These are phyloP conservation scores for Clitoria ternatea DNA, from an alignment of 306 rosid species.

Conservation along the genomic window DNA sequence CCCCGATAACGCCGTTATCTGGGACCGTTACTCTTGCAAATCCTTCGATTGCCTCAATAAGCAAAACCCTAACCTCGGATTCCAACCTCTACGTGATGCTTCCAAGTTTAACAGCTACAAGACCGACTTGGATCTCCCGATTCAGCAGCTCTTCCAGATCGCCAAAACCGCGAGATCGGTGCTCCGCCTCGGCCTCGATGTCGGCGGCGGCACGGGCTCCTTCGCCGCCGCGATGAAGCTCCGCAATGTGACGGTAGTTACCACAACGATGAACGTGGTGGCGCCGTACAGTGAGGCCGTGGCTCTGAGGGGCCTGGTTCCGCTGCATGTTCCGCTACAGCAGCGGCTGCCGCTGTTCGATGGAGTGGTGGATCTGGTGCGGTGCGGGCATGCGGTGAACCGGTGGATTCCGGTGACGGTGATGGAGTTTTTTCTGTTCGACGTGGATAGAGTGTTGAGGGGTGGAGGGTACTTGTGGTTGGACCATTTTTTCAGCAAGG, in stretches of 20 bases:
- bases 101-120: slow-evolving; percentile 40
- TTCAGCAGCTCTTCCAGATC: slow-evolving; percentile 68
- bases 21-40: slow-evolving; percentile 73
- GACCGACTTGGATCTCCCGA: slow-evolving; percentile 80
- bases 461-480: slow-evolving; percentile 91
- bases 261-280: slow-evolving; percentile 78
- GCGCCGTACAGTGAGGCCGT: slow-evolving; percentile 80
- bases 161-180: slow-evolving; percentile 56
- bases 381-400: slow-evolving; percentile 90
- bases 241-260: slow-evolving; percentile 67
- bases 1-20: slow-evolving; percentile 52
- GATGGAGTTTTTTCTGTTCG: slow-evolving; percentile 79
- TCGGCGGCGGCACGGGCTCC: slow-evolving; percentile 87
- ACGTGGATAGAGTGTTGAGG: slow-evolving; percentile 79
- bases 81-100: slow-evolving; percentile 42
- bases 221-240: slow-evolving; percentile 85
- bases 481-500: slow-evolving; percentile 83
- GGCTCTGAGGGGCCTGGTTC: slow-evolving; percentile 80
- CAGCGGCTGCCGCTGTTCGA: slow-evolving; percentile 86
- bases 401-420: slow-evolving; percentile 82
- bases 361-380: slow-evolving; percentile 80
- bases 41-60: slow-evolving; percentile 63
- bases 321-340: slow-evolving; percentile 88
- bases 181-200: slow-evolving; percentile 71
- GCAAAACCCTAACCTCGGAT: slow-evolving; percentile 57